Percentiles rank a stretch among this genome's conserved stretches.
Evolutionary conservation across 148 eudicot species (phyloP).

Genomic region (Suaeda aralocaspica): DNA sequence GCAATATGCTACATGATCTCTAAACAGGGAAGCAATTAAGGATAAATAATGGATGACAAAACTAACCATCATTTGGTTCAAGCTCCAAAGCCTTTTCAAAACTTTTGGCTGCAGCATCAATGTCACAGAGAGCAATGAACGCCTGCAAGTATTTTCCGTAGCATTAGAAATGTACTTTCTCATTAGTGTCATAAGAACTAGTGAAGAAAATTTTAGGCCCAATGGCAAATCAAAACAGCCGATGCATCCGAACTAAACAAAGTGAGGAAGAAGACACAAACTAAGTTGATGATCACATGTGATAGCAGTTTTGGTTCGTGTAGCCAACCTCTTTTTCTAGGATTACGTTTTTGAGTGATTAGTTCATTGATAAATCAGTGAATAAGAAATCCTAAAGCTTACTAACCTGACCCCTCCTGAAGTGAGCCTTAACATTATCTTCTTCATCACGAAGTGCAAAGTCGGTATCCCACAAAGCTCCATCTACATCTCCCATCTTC

Average conservation of each 20-base stretch:
- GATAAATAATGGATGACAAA: background rate
- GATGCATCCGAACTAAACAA: background rate
- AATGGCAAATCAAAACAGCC: background rate
- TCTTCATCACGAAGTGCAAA: slow-evolving; percentile 51
- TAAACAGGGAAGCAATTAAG: background rate
- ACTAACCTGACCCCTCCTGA: slow-evolving; percentile 48
- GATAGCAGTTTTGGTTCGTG: too few species aligned
- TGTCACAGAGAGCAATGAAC: slow-evolving; percentile 56
- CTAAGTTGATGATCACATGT: background rate
- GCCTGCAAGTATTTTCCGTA: slow-evolving; percentile 47
- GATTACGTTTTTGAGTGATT: too few species aligned
- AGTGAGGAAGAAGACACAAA: background rate
- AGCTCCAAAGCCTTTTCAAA: slow-evolving; percentile 60
- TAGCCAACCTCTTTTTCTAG: too few species aligned
- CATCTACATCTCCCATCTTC: slow-evolving; percentile 37
- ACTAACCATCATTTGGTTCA: slow-evolving; percentile 76
- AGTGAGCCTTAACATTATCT: slow-evolving; percentile 48
- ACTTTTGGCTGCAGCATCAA: slow-evolving; percentile 76
- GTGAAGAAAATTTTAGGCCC: background rate
- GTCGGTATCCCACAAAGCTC: slow-evolving; percentile 47
- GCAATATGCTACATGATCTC: background rate
- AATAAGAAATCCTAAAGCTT: background rate
- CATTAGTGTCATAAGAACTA: background rate
- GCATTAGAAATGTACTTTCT: background rate
- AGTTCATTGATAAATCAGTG: too few species aligned